phyloP scores from a whole-genome alignment of 139 green algal species.

The Raphidocelis subcapitata region DNA sequence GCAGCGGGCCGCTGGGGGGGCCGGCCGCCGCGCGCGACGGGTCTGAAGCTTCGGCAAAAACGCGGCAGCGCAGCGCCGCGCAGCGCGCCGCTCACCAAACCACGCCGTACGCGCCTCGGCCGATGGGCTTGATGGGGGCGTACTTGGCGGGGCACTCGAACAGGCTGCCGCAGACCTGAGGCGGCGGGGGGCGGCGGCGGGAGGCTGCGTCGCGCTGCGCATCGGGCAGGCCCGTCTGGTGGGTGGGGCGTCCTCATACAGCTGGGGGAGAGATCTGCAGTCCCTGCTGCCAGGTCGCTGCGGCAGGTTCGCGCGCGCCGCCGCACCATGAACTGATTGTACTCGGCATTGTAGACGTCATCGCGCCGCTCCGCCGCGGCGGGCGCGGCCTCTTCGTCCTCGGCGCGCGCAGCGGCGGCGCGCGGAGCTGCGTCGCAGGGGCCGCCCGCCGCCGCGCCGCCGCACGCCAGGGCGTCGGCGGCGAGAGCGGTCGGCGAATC shows the following conservation, averaged over 20 bases:
- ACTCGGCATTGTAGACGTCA: slow-evolving; percentile 21
- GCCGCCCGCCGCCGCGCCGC: no score
- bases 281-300: neutral
- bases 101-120: slow-evolving; percentile 96
- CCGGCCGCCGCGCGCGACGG: no score
- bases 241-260: neutral
- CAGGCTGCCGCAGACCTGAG: slow-evolving; percentile 56
- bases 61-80: no score
- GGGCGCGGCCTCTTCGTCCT: no score
- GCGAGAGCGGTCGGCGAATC: no score
- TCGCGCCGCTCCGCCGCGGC: no score
- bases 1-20: no score
- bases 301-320: no score
- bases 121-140: slow-evolving; percentile 79
- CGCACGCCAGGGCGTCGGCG: no score
- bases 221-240: neutral
- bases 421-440: no score
- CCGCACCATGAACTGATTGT: slow-evolving; percentile 49
- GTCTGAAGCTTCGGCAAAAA: no score
- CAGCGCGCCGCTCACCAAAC: slow-evolving; percentile 80
- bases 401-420: no score
- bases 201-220: neutral
- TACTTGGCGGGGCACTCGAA: slow-evolving; percentile 63
- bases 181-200: neutral
- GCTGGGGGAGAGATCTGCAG: neutral